Conservation (phyloP, 768 basidiomycete genomes). For the Kwoniella mangroviensis region DNA sequence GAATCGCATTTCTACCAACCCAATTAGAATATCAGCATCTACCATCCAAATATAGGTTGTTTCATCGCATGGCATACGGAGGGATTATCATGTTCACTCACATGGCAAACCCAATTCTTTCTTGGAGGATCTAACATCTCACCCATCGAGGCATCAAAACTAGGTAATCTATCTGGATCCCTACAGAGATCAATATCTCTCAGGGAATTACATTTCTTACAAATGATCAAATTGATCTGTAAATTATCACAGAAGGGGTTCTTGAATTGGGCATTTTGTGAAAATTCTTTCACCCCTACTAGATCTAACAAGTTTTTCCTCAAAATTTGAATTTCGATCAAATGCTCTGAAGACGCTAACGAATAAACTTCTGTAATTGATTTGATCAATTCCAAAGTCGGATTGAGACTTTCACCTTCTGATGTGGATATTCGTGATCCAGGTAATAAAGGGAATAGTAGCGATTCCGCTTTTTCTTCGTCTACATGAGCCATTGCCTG, state of each 20-base stretch:
- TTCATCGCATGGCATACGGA: too few relatives aligned
- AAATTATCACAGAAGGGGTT: slow-evolving; percentile 92
- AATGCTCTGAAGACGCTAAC: slow-evolving; percentile 73
- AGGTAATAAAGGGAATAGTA: slow-evolving; percentile 82
- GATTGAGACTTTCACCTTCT: slow-evolving; percentile 71
- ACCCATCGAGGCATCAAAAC: slow-evolving; percentile 45
- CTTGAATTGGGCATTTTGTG: slow-evolving; percentile 78
- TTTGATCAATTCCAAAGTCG: slow-evolving; percentile 87
- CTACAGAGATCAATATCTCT: slow-evolving; percentile 95
- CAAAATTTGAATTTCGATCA: slow-evolving; percentile 83
- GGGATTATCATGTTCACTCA: too few relatives aligned
- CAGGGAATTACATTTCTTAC: slow-evolving; percentile 79
- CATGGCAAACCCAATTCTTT: slow-evolving; percentile 58
- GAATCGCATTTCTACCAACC: slow-evolving; percentile 68
- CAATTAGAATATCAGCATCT: not conserved
- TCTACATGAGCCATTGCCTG: slow-evolving; percentile 64
- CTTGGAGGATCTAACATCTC: slow-evolving; percentile 59
- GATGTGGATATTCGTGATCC: slow-evolving; percentile 66
- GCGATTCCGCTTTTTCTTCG: slow-evolving; percentile 62
- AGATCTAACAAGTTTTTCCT: slow-evolving; percentile 88
- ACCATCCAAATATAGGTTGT: too few relatives aligned
- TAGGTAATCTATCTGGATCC: slow-evolving; percentile 78
- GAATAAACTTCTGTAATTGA: slow-evolving; percentile 78
- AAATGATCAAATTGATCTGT: slow-evolving; percentile 82
- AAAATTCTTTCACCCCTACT: slow-evolving; percentile 83